These are phyloP conservation scores for Ceratobasidium sp. DNA, from an alignment of 1,284 basidiomycete genomes.

Conservation along the genomic window DNA sequence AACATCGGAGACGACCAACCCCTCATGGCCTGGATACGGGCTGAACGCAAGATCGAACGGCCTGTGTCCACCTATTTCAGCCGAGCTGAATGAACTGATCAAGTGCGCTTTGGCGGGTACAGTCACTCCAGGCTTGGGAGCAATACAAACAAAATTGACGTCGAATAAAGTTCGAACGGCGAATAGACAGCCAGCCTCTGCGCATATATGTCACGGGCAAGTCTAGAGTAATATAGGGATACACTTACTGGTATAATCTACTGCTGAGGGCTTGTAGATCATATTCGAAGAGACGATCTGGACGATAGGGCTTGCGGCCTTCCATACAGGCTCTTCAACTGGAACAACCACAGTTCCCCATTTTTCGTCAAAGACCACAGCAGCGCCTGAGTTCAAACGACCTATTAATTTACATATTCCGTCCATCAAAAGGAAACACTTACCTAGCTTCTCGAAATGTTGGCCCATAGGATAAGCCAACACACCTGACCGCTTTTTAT, in stretches of 20 bases:
- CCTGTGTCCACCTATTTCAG: conserved; percentile 12
- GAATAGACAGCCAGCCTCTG: conserved; percentile 38
- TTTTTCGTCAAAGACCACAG: conserved; percentile 35
- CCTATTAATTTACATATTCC: neutral
- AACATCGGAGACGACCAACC: conserved; percentile 26
- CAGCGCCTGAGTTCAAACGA: conserved; percentile 8
- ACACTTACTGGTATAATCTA: conserved; percentile 13
- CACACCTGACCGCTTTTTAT: conserved; percentile 31
- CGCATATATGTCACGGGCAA: conserved; percentile 12
- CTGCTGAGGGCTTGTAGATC: conserved; percentile 11
- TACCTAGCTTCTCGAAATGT: conserved; percentile 9
- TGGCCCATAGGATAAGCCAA: conserved; percentile 35
- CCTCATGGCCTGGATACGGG: conserved; percentile 5
- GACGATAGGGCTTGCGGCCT: conserved; percentile 1
- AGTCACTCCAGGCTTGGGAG: conserved; percentile 1
- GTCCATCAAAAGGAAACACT: neutral
- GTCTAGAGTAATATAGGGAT: neutral
- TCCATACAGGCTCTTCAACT: conserved; percentile 14
- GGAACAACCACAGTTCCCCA: conserved; percentile 35
- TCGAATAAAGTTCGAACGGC: conserved; percentile 33
- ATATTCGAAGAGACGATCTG: conserved; percentile 7
- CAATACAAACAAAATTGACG: conserved; percentile 17
- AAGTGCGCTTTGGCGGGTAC: conserved; percentile 12
- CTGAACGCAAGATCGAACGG: conserved; percentile 26
- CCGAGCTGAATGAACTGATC: neutral